Evolutionary conservation across 148 eudicot genomes (phyloP).

Genomic region (Rheum nobile): DNA sequence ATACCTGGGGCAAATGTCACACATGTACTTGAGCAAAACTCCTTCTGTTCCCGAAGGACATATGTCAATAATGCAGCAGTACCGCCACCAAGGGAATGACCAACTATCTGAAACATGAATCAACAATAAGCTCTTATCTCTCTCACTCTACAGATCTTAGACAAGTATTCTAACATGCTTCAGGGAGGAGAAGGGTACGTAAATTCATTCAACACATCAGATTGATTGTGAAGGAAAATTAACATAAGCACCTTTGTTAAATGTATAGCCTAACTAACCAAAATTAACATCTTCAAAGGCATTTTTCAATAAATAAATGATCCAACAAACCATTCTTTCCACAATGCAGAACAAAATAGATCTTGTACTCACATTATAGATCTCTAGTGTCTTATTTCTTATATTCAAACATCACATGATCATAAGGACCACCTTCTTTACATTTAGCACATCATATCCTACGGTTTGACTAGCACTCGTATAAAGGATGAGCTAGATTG

Average conservation of each 20-base stretch:
- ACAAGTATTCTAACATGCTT: neutral
- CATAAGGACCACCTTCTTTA: neutral
- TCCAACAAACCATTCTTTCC: neutral
- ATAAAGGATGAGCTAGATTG: neutral
- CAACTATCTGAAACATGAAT: conserved; percentile 53
- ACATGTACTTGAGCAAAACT: conserved; percentile 52
- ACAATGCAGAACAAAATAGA: neutral
- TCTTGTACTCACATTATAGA: neutral
- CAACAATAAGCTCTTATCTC: neutral
- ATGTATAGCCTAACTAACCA: neutral
- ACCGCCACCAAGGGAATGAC: conserved; percentile 98
- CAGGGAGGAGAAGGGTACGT: neutral
- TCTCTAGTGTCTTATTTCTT: too few relatives aligned
- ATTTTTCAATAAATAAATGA: neutral
- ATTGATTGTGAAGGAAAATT: neutral
- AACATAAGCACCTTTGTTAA: neutral
- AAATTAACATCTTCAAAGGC: neutral
- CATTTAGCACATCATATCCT: neutral
- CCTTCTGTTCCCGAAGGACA: conserved; percentile 80
- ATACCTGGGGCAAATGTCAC: conserved; percentile 89
- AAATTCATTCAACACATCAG: neutral
- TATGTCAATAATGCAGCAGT: conserved; percentile 94
- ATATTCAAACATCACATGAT: too few relatives aligned
- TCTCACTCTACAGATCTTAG: neutral
- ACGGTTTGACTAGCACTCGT: neutral